These are phyloP conservation scores for Quercus agrifolia DNA, from an alignment of 306 rosid species.

Conservation along the genomic window DNA sequence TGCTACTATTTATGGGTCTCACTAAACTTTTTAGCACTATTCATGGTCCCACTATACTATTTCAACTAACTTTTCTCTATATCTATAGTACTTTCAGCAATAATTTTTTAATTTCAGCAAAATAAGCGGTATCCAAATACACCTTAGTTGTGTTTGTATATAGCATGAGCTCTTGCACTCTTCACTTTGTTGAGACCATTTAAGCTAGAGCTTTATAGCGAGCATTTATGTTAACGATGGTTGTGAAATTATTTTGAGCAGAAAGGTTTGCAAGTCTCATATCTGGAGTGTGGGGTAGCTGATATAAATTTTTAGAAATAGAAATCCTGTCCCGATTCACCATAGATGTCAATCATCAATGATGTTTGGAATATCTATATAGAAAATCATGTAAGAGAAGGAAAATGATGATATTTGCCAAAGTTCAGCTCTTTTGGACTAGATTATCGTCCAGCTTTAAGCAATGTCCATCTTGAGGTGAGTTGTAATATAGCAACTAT, in stretches of 20 bases:
- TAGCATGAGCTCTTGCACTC: neutral
- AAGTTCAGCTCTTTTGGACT: neutral
- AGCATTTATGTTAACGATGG: neutral
- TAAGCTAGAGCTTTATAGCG: neutral
- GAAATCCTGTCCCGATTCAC: neutral
- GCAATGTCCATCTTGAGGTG: neutral
- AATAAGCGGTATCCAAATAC: too few species aligned
- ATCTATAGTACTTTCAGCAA: rapidly evolving
- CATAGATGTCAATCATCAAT: neutral
- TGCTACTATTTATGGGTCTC: too few species aligned
- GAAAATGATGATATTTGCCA: neutral
- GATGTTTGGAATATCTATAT: neutral
- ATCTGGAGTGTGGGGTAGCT: too few species aligned
- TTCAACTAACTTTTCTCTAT: too few species aligned
- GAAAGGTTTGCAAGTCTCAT: neutral
- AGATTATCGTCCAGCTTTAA: neutral
- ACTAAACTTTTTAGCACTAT: too few species aligned
- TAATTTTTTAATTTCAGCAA: too few species aligned
- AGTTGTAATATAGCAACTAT: neutral
- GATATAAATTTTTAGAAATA: neutral
- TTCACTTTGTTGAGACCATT: neutral
- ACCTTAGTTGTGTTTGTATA: neutral
- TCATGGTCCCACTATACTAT: too few species aligned
- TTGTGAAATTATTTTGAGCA: neutral
- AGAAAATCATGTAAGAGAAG: neutral